Evolutionary conservation across 768 basidiomycete species (phyloP).

Genomic region (Lanmaoa pseudosensibilis): DNA sequence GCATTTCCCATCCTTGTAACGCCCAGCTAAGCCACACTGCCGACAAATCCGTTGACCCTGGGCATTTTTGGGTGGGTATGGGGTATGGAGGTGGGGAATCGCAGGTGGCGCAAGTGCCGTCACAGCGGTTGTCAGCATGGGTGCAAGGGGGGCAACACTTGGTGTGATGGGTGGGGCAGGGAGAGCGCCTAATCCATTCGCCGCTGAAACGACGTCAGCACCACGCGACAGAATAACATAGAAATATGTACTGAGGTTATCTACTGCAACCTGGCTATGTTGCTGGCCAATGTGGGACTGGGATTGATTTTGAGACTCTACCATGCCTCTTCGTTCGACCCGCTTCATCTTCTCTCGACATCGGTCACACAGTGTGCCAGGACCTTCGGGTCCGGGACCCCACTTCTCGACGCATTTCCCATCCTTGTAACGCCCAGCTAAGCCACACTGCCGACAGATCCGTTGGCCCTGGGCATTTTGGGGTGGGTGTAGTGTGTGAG

Average conservation of each 20-base stretch:
- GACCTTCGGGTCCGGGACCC: slow-evolving; percentile 82
- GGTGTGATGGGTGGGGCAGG: slow-evolving; percentile 20
- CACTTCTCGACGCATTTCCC: slow-evolving; percentile 87
- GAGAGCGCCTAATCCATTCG: slow-evolving; percentile 21
- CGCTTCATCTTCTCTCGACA: slow-evolving; percentile 88
- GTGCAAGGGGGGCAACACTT: slow-evolving; percentile 8
- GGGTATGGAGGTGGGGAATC: slow-evolving; percentile 7
- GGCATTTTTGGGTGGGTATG: slow-evolving; percentile 43
- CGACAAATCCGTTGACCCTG: slow-evolving; percentile 75
- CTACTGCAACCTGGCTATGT: not conserved
- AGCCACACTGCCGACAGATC: slow-evolving; percentile 74
- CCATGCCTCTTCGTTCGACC: slow-evolving; percentile 69
- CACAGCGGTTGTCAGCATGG: slow-evolving; percentile 14
- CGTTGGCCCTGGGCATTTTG: slow-evolving; percentile 64
- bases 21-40: slow-evolving; percentile 69
- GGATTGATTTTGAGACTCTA: slow-evolving; percentile 42
- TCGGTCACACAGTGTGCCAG: slow-evolving; percentile 82
- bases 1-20: slow-evolving; percentile 84
- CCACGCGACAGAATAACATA: slow-evolving; percentile 5
- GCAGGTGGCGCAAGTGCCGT: not conserved
- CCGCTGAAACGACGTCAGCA: slow-evolving; percentile 13
- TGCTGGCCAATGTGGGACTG: slow-evolving; percentile 19
- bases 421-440: slow-evolving; percentile 76
- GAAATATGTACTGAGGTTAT: not conserved
- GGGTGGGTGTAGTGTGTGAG: slow-evolving; percentile 26